Conservation (phyloP, 768 basidiomycete species). For the Amanita phalloides region DNA sequence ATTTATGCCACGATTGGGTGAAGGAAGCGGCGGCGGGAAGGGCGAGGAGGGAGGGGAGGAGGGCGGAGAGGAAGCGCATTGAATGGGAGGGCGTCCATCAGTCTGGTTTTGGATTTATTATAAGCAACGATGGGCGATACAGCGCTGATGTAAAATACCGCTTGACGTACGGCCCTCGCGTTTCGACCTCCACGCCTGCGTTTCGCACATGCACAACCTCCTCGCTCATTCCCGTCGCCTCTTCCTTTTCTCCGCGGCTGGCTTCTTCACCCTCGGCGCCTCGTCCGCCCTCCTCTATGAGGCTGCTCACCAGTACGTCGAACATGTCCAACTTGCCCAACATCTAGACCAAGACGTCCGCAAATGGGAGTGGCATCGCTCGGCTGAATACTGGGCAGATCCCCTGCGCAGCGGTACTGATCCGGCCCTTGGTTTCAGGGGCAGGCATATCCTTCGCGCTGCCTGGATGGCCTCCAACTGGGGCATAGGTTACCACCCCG, state of each 20-base stretch:
- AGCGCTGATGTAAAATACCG: neutral
- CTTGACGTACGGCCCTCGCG: neutral
- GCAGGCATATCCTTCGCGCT: slow-evolving; percentile 49
- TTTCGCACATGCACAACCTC: slow-evolving; percentile 8
- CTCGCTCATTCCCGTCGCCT: slow-evolving; percentile 32
- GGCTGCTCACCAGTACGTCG: slow-evolving; percentile 53
- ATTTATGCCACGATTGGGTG: slow-evolving; percentile 15
- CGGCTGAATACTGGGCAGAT: slow-evolving; percentile 54
- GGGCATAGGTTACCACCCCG: slow-evolving; percentile 33
- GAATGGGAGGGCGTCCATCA: neutral
- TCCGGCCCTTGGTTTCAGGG: slow-evolving; percentile 50
- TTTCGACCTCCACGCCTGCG: too few relatives aligned
- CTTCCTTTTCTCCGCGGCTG: slow-evolving; percentile 37
- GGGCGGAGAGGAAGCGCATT: slow-evolving; percentile 10
- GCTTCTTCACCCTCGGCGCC: slow-evolving; percentile 29
- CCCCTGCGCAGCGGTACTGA: slow-evolving; percentile 55
- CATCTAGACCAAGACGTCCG: slow-evolving; percentile 41
- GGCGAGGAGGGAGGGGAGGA: slow-evolving; percentile 12
- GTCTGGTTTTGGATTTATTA: neutral
- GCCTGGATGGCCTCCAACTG: slow-evolving; percentile 69
- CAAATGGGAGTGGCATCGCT: slow-evolving; percentile 61
- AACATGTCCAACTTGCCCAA: slow-evolving; percentile 35
- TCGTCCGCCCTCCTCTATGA: slow-evolving; percentile 41
- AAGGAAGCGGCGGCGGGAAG: neutral
- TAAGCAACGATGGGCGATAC: neutral